Conservation (phyloP, 441 rosid genomes). For the Omphalea diandra region DNA sequence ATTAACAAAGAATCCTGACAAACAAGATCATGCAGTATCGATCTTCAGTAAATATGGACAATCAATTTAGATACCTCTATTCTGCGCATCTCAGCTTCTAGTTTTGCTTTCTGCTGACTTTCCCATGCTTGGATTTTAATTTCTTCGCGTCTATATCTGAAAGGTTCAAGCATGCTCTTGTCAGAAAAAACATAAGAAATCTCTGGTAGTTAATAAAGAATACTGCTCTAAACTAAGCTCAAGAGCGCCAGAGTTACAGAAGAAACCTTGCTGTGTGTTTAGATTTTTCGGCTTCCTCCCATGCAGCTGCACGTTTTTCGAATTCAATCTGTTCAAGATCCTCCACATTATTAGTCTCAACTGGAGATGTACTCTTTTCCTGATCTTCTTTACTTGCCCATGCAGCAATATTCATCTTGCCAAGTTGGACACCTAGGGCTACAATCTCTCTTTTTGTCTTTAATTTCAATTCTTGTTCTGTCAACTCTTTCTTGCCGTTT, state of each 20-base stretch:
- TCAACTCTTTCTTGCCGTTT: conserved; percentile 49
- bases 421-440: conserved; percentile 86
- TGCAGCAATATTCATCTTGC: conserved; percentile 97
- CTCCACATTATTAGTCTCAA: conserved; percentile 30
- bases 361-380: conserved; percentile 40
- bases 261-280: conserved; percentile 76
- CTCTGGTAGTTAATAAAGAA: too few relatives aligned
- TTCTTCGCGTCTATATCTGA: conserved; percentile 85
- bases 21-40: neutral
- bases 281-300: conserved; percentile 93
- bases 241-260: neutral
- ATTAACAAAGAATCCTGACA: neutral
- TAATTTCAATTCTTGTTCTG: conserved; percentile 78
- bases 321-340: conserved; percentile 59
- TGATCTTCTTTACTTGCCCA: conserved; percentile 97
- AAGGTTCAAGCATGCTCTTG: neutral
- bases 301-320: conserved; percentile 75
- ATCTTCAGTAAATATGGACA: neutral
- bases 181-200: neutral
- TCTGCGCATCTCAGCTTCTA: conserved; percentile 84
- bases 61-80: conserved; percentile 56
- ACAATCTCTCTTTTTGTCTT: conserved; percentile 91
- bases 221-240: conserved; percentile 5
- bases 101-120: conserved; percentile 83
- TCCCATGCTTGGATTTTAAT: conserved; percentile 98